Evolutionary conservation across 2,329 filamentous ascomycete species (phyloP).

Genomic region (Aspergillus sp.): DNA sequence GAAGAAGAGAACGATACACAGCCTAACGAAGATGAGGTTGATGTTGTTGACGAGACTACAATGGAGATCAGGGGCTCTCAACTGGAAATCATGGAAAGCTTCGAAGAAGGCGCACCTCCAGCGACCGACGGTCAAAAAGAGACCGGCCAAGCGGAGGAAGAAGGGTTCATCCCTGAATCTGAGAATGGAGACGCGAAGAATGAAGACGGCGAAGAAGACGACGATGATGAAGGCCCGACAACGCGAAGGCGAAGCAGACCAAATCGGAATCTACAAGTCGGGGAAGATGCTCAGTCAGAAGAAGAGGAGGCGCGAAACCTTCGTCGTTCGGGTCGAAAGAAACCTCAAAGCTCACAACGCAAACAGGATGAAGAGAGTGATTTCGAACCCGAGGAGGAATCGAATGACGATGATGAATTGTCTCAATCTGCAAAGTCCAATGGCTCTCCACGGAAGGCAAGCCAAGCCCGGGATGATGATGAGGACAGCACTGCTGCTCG

Average conservation of each 20-base stretch:
- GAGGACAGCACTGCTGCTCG: conserved; percentile 45
- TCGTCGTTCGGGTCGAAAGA: conserved; percentile 37
- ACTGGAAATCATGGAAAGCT: conserved; percentile 39
- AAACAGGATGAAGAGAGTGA: conserved; percentile 57
- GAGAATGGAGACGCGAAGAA: conserved; percentile 32
- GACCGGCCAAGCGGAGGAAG: conserved; percentile 29
- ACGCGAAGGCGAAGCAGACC: conserved; percentile 39
- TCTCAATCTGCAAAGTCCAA: conserved; percentile 49
- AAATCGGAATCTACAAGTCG: conserved; percentile 17
- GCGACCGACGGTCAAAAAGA: conserved; percentile 15
- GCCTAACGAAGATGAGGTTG: conserved; percentile 34
- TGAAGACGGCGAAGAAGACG: conserved; percentile 43
- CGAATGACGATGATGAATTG: conserved; percentile 40
- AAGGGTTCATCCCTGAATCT: conserved; percentile 36
- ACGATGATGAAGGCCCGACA: conserved; percentile 54
- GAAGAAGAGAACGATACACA: conserved; percentile 18
- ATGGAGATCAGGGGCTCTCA: conserved; percentile 35
- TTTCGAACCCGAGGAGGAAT: conserved; percentile 56
- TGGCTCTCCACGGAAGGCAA: conserved; percentile 37
- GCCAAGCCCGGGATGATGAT: conserved; percentile 40
- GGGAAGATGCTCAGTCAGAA: conserved; percentile 18
- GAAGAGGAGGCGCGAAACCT: conserved; percentile 25
- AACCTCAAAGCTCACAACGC: conserved; percentile 38
- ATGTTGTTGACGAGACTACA: conserved; percentile 45
- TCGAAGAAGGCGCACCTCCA: conserved; percentile 26